These are phyloP conservation scores for Tritrichomonas foetus DNA, from an alignment of 208 protist species.

Conservation along the genomic window DNA sequence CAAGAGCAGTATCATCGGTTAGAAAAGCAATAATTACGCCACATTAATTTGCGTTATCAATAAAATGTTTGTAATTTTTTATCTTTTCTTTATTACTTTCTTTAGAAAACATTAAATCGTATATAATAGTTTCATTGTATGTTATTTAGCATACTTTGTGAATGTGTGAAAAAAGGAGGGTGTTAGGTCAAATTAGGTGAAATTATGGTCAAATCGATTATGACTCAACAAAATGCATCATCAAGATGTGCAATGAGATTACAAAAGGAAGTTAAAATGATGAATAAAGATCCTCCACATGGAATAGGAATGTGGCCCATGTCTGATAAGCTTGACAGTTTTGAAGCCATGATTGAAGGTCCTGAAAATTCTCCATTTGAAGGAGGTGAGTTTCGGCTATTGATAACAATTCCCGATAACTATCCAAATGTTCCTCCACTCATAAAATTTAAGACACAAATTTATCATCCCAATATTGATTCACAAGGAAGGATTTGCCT, in stretches of 20 bases:
- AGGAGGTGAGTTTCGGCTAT: constrained; percentile 59
- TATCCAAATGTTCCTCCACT: constrained; percentile 68
- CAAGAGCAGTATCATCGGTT: too few species aligned
- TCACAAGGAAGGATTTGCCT: constrained; percentile 24
- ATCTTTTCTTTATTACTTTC: too few species aligned
- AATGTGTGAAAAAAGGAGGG: too few species aligned
- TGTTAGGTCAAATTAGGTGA: too few species aligned
- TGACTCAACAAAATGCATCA: too few species aligned
- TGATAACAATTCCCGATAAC: constrained; percentile 57
- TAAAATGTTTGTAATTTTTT: too few species aligned
- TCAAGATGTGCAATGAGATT: not conserved
- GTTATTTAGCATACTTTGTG: too few species aligned
- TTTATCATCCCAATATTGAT: constrained; percentile 41
- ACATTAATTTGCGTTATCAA: too few species aligned
- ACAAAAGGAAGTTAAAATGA: not conserved
- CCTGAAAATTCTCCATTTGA: constrained; percentile 58
- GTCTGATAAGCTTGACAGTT: not conserved
- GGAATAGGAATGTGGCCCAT: not conserved
- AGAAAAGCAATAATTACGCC: too few species aligned
- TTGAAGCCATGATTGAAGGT: constrained; percentile 49
- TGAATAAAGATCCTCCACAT: not conserved
- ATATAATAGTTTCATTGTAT: too few species aligned
- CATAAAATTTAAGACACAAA: constrained; percentile 39
- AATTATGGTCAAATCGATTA: too few species aligned
- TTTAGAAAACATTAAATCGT: too few species aligned